Base-by-base conservation (phyloP, 805 yeast species). In the Teunomyces funiuensis region DNA sequence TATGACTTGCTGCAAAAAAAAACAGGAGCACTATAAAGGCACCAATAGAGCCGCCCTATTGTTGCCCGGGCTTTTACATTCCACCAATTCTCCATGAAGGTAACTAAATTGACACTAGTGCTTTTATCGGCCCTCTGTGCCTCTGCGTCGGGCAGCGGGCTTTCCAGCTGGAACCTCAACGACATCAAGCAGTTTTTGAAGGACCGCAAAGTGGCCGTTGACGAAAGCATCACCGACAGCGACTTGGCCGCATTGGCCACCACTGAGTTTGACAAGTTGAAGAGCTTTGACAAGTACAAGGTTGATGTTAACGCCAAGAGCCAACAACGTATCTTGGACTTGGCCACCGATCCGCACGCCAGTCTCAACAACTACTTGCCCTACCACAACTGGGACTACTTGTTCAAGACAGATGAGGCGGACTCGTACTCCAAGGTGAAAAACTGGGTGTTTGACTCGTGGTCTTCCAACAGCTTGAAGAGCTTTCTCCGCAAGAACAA, bases 381-480 rank as follows among this genome's bases (percentile, higher is more conserved):
- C 46, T 52, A 17, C 28, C 47, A 39, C 33, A 49, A 39, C 25
- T 51, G 54, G 53, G 50, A 43, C 38, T 53, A 42, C 40, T 45
- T 51, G 29, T 19, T 41, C 41, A 28, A 28, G 18, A 4, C 25
- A 4, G 20, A 43, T 19, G 11, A 30, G 22, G 19, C 41, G 15
- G 41, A 36, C 5, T 22, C 37, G 22, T 39, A 40, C 33, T 31
- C 36, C n/a, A 29, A 38, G 10, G 39, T 55, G 20, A 49, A 51
- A 26, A 67, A 66, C 18, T 77, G 82, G 82, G 44, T 76, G n/a
- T 76, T 77, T 44, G 64, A 63, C 16, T 66, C 78, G 11, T 75
- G 80, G 80, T 54, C 69, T 4, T 41, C 50, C 10, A 49, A 51
- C 9, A 62, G 61, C 19, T 51, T 75, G 49, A 54, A 61, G 37